phyloP scores from a whole-genome alignment of 1,284 basidiomycete genomes.

The Microbotryomycetes sp. region DNA sequence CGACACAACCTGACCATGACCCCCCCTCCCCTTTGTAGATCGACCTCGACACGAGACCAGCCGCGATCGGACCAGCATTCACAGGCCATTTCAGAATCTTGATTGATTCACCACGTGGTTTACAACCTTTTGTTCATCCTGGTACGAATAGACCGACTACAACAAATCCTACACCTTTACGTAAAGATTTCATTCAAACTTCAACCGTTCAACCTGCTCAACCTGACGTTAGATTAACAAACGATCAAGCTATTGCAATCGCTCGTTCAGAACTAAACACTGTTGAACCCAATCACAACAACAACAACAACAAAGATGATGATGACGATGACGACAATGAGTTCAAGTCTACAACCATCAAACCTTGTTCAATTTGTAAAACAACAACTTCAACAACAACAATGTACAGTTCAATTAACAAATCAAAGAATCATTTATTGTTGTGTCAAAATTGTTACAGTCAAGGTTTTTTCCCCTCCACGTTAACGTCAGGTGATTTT shows the following conservation, averaged over 20 bases:
- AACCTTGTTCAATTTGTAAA: slow-evolving; percentile 89
- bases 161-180: slow-evolving; percentile 64
- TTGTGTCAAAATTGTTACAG: slow-evolving; percentile 87
- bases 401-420: slow-evolving; percentile 68
- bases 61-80: slow-evolving; percentile 90
- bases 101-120: slow-evolving; percentile 90
- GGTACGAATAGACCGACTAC: slow-evolving; percentile 59
- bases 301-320: neutral
- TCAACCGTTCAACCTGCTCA: slow-evolving; percentile 36
- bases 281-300: too few species aligned
- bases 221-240: slow-evolving; percentile 31
- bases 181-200: slow-evolving; percentile 80
- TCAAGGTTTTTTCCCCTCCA: slow-evolving; percentile 90
- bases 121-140: slow-evolving; percentile 83
- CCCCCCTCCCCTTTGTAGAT: slow-evolving; percentile 54
- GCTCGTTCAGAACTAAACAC: neutral
- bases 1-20: neutral
- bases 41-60: slow-evolving; percentile 91
- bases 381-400: slow-evolving; percentile 49
- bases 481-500: slow-evolving; percentile 97
- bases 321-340: slow-evolving; percentile 67
- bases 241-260: slow-evolving; percentile 16
- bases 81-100: slow-evolving; percentile 98
- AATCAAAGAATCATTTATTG: slow-evolving; percentile 54
- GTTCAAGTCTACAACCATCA: slow-evolving; percentile 59